Evolutionary conservation across 345 rosid genomes (phyloP), one percentile per base, ranked within the genome.

Genomic region (Hibiscus mutabilis): DNA sequence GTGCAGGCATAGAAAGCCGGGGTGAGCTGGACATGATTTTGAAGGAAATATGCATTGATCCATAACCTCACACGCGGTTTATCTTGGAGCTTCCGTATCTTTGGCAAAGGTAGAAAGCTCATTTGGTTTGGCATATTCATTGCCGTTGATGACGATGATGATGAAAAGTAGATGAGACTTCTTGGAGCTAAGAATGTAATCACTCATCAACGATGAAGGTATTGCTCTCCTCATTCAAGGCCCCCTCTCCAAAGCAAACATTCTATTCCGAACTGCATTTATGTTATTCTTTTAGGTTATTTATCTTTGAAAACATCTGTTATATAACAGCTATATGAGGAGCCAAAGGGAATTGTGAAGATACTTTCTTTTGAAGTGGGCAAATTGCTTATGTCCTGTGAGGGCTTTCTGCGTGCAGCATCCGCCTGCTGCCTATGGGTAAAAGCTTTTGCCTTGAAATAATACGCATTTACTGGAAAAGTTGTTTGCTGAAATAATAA

Each of bases 1-100:
- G 86, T 83, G 93, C 90, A 84, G 93, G 89, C 90, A 81, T 79
- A 75, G 71, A 69, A 75, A 78, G 68, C 84, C 79, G 79, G 93
- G 77, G 55, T 75, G 81, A 86, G 59, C 40, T 68, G 77, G 75
- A 76, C 74, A 40, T 18, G 18, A 27, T 68, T 7, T 25, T 14
- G 49, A 27, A 42, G 73, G 57, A 70, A 35, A 16, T 9, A 3
- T 1, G 14, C 31, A 52, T 52, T 1, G 57, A 68, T 72, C 66
- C 79, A 46, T 69, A 76, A 76, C 75, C 22, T 58, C 78, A 57
- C 51, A 31, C 82, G 81, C 76, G 75, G 83, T 74, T 69, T 31
- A 29, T 19, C 29, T 68, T 61, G 75, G 69, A 78, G 79, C 78
- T 76, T 78, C 83, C 68, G 57, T 57, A 14, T 68, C 49, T 70